phyloP scores from a whole-genome alignment of 106 monocot genomes.

The Posidonia australis region DNA sequence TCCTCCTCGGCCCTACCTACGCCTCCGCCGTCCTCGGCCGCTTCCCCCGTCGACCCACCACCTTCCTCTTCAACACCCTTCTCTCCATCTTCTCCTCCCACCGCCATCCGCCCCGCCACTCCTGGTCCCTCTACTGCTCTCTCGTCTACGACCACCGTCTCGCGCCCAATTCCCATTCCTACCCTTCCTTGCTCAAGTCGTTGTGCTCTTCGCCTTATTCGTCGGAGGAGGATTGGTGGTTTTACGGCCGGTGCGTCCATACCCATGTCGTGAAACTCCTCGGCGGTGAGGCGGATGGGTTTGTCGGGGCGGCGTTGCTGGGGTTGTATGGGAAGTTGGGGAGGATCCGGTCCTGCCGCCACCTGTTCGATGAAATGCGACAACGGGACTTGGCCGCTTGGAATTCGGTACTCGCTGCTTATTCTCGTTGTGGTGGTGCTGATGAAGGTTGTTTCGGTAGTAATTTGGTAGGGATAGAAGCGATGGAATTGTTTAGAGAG shows the following conservation, averaged over 20 bases:
- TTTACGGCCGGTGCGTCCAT: slow-evolving; percentile 23
- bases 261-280: slow-evolving; percentile 40
- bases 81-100: slow-evolving; percentile 26
- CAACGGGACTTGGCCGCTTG: slow-evolving; percentile 31
- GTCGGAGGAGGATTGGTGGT: neutral
- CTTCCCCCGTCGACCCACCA: slow-evolving; percentile 20
- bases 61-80: slow-evolving; percentile 44
- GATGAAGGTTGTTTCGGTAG: no score
- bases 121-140: slow-evolving; percentile 17
- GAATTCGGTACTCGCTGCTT: slow-evolving; percentile 27
- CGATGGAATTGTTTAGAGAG: slow-evolving; percentile 18
- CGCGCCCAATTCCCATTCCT: slow-evolving; percentile 33
- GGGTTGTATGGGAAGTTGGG: slow-evolving; percentile 24
- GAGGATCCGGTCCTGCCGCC: slow-evolving; percentile 5
- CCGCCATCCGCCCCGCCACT: slow-evolving; percentile 9
- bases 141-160: slow-evolving; percentile 6
- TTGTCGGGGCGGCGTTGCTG: slow-evolving; percentile 26
- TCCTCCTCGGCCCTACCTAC: slow-evolving; percentile 8
- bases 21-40: no score
- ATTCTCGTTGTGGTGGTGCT: slow-evolving; percentile 1
- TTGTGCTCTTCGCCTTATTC: neutral
- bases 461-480: neutral
- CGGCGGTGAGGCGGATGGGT: slow-evolving; percentile 11
- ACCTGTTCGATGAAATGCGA: slow-evolving; percentile 23
- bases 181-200: slow-evolving; percentile 33